Evolutionary conservation across 2,329 filamentous ascomycete genomes (phyloP).

Genomic region (Ceratocystis alfenasii): DNA sequence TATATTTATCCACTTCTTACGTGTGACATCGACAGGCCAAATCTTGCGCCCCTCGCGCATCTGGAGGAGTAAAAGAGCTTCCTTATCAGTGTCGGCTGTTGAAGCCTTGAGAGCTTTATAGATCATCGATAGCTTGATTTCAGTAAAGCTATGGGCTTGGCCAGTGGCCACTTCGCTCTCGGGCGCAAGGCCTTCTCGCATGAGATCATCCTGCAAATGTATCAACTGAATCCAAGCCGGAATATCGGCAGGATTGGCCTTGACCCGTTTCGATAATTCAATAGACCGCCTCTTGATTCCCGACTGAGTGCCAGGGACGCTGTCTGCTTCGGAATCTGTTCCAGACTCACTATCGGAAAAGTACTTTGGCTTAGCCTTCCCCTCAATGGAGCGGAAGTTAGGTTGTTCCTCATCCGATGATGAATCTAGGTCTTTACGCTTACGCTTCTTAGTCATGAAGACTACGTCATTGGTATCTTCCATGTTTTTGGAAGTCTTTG

Average conservation of each 20-base stretch:
- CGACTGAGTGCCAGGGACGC: background rate
- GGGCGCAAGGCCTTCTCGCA: slow-evolving; percentile 38
- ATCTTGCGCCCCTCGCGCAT: slow-evolving; percentile 63
- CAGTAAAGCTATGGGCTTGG: slow-evolving; percentile 57
- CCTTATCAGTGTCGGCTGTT: slow-evolving; percentile 35
- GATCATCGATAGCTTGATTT: slow-evolving; percentile 69
- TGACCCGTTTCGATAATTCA: slow-evolving; percentile 51
- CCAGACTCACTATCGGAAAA: slow-evolving; percentile 36
- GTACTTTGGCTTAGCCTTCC: slow-evolving; percentile 43
- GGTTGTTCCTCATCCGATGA: slow-evolving; percentile 36
- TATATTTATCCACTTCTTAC: slow-evolving; percentile 49
- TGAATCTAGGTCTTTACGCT: slow-evolving; percentile 28
- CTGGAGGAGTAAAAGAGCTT: slow-evolving; percentile 52
- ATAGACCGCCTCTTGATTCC: slow-evolving; percentile 43
- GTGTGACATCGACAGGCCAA: slow-evolving; percentile 54
- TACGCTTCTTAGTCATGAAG: slow-evolving; percentile 22
- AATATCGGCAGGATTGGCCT: slow-evolving; percentile 53
- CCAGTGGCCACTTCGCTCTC: slow-evolving; percentile 41
- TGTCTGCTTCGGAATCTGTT: slow-evolving; percentile 22
- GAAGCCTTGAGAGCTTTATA: slow-evolving; percentile 59
- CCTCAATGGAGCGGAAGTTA: slow-evolving; percentile 55
- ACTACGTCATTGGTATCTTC: slow-evolving; percentile 33
- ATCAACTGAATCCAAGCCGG: slow-evolving; percentile 69
- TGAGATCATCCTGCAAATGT: slow-evolving; percentile 58
- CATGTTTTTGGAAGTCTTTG: background rate